Percentiles rank a stretch among this genome's conserved stretches.
phyloP scores from a whole-genome alignment of 495 filamentous ascomycete genomes.

The Talaromyces thailandensis region DNA sequence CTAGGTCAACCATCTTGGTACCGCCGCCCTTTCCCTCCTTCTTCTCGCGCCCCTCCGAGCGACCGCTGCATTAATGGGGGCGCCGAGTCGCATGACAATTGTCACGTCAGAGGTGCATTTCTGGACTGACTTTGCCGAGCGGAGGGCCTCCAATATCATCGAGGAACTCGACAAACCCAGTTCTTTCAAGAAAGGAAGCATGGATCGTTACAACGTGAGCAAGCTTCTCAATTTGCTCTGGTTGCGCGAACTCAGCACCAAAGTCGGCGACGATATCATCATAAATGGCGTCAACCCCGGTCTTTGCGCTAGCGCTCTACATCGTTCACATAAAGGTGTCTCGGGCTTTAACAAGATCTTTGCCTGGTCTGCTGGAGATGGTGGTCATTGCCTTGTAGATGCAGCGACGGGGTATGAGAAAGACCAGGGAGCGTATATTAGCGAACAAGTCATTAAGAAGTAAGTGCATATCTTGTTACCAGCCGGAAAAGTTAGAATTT shows the following conservation, averaged over 20 bases:
- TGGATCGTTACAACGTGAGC: not conserved
- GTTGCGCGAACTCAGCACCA: not conserved
- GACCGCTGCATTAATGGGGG: not conserved
- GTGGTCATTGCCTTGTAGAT: not conserved
- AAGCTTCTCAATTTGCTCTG: not conserved
- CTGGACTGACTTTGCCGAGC: not conserved
- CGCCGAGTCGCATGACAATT: not conserved
- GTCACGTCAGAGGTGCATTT: not conserved
- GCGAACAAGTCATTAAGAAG: constrained; percentile 5
- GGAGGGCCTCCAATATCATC: not conserved
- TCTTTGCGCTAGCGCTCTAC: not conserved
- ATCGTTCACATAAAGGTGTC: not conserved
- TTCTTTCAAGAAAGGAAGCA: not conserved
- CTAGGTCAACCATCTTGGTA: not conserved
- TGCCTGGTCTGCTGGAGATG: not conserved
- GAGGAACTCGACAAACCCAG: not conserved
- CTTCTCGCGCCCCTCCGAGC: not conserved
- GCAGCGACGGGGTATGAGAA: not conserved
- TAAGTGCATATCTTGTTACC: not conserved
- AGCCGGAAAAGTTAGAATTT: not conserved
- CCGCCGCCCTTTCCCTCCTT: not conserved
- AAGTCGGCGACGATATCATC: not conserved
- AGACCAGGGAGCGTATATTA: not conserved
- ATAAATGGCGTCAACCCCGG: not conserved
- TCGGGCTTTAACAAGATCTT: not conserved